These are phyloP conservation scores for Apiotrichum domesticum DNA, from an alignment of 1,284 basidiomycete species.

Conservation along the genomic window DNA sequence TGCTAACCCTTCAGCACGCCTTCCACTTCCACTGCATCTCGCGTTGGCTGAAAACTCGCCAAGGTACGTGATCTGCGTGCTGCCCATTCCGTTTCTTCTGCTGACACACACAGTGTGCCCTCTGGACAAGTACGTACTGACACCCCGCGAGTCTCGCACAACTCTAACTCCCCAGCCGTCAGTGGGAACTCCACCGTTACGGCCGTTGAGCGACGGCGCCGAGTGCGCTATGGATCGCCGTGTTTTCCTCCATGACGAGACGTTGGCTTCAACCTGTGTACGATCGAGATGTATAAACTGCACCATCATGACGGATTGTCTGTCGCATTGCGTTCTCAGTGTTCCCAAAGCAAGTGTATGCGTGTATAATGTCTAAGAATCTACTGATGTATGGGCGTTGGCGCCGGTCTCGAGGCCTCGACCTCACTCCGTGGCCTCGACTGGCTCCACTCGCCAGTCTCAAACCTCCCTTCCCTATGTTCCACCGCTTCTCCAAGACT, in stretches of 20 bases:
- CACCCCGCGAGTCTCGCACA: not conserved
- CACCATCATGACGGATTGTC: too few relatives aligned
- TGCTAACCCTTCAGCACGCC: constrained; percentile 63
- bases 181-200: constrained; percentile 49
- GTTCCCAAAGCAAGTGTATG: too few relatives aligned
- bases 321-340: too few relatives aligned
- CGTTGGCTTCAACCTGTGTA: not conserved
- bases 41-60: constrained; percentile 98
- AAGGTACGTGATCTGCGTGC: constrained; percentile 46
- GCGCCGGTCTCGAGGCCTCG: too few relatives aligned
- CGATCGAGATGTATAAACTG: constrained; percentile 3
- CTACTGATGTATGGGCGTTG: too few relatives aligned
- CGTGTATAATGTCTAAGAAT: too few relatives aligned
- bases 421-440: constrained; percentile 10
- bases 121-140: constrained; percentile 69
- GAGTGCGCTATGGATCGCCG: too few relatives aligned
- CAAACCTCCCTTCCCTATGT: constrained; percentile 40
- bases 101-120: constrained; percentile 66
- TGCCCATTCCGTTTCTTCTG: not conserved
- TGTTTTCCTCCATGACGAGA: not conserved
- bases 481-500: constrained; percentile 39
- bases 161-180: constrained; percentile 44
- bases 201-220: constrained; percentile 19
- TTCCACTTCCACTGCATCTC: constrained; percentile 99
- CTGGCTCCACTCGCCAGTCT: constrained; percentile 36